These are phyloP conservation scores for Eucalyptus albens DNA, from an alignment of 345 rosid species.

Conservation along the genomic window DNA sequence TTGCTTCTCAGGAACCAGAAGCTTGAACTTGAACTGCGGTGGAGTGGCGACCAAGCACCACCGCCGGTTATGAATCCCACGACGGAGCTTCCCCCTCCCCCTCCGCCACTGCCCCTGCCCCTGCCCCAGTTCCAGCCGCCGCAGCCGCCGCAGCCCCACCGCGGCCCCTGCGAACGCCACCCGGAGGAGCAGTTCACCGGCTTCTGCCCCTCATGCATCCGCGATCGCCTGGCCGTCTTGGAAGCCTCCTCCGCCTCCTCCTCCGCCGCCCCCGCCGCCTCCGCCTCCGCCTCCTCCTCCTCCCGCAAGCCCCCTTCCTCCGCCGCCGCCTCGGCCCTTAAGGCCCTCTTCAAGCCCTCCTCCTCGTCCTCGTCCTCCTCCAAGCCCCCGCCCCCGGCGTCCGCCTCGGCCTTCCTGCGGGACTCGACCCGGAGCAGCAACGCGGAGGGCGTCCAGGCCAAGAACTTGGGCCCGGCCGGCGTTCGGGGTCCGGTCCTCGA, in stretches of 20 bases:
- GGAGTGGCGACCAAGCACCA: conserved; percentile 27
- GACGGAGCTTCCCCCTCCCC: conserved; percentile 47
- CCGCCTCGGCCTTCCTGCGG: conserved; percentile 13
- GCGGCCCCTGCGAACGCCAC: conserved; percentile 75
- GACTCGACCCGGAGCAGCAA: conserved; percentile 2
- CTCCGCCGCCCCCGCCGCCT: conserved; percentile 29
- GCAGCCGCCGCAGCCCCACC: conserved; percentile 76
- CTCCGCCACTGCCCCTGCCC: neutral
- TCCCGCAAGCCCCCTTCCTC: conserved; percentile 13
- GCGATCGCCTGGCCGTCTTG: conserved; percentile 81
- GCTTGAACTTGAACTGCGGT: conserved; percentile 52
- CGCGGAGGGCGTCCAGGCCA: conserved; percentile 20
- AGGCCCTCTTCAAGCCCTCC: conserved; percentile 22
- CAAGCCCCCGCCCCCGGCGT: conserved; percentile 1
- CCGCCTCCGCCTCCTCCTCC: conserved; percentile 38
- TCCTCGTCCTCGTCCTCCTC: neutral
- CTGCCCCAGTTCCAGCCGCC: conserved; percentile 34
- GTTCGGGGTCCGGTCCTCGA: conserved; percentile 29
- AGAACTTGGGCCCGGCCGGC: conserved; percentile 15
- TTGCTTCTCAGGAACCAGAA: neutral
- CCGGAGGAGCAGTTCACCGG: conserved; percentile 87
- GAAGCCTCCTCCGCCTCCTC: conserved; percentile 30
- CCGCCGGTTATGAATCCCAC: conserved; percentile 82
- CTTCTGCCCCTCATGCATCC: conserved; percentile 88
- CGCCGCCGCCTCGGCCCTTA: neutral